A percentile compares a stretch with the other conserved stretches of the same genome.
phyloP scores from a whole-genome alignment of 495 filamentous ascomycete species.

The Aspergillus diversus region DNA sequence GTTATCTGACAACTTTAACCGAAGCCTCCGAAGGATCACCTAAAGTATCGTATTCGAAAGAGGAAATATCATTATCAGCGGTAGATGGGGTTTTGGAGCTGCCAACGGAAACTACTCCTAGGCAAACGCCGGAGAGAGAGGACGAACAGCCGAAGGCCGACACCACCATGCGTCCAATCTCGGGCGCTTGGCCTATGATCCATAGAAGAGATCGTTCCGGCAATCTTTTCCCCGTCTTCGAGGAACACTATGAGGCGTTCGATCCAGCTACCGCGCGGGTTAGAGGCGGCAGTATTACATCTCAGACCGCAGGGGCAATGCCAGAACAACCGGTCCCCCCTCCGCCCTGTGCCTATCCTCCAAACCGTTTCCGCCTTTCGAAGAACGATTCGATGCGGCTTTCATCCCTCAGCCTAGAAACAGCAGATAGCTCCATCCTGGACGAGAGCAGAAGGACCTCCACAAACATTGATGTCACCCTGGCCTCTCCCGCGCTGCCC shows the following conservation, averaged over 20 bases:
- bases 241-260: constrained; percentile 28
- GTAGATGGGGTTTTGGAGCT: constrained; percentile 46
- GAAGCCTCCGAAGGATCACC: constrained; percentile 29
- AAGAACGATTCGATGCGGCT: constrained; percentile 47
- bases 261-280: constrained; percentile 32
- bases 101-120: constrained; percentile 44
- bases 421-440: constrained; percentile 54
- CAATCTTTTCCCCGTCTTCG: constrained; percentile 33
- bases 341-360: constrained; percentile 42
- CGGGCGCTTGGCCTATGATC: constrained; percentile 36
- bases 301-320: constrained; percentile 42
- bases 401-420: constrained; percentile 51
- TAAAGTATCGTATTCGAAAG: constrained; percentile 27
- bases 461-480: constrained; percentile 32
- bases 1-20: constrained; percentile 37
- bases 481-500: constrained; percentile 39
- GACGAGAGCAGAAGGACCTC: constrained; percentile 40
- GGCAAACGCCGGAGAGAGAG: constrained; percentile 46
- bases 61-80: constrained; percentile 42
- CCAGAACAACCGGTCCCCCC: constrained; percentile 52
- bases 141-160: constrained; percentile 29
- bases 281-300: constrained; percentile 44
- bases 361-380: constrained; percentile 41
- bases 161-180: constrained; percentile 39
- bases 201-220: constrained; percentile 29